A percentile compares a stretch with the other conserved stretches of the same genome.
These are phyloP conservation scores for Blastomyces parvus DNA, from an alignment of 2,329 filamentous ascomycete species.

Conservation along the genomic window DNA sequence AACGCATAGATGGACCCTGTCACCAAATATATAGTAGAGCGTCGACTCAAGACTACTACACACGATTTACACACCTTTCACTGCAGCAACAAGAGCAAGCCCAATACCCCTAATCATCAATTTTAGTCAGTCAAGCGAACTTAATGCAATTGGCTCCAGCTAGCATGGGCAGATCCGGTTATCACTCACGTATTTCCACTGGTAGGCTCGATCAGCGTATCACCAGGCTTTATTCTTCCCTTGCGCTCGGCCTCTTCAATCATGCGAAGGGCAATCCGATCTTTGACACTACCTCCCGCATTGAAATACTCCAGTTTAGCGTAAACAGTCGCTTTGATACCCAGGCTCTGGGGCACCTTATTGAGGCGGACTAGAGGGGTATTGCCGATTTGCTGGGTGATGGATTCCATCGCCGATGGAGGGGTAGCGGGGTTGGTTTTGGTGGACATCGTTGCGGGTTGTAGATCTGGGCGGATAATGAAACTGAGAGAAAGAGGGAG, in stretches of 20 bases:
- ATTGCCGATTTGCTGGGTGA: conserved; percentile 84
- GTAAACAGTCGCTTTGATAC: conserved; percentile 80
- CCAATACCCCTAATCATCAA: conserved; percentile 61
- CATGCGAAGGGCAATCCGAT: conserved; percentile 93
- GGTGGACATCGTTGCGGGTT: conserved; percentile 3
- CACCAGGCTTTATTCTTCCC: conserved; percentile 90
- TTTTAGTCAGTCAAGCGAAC: conserved; percentile 16
- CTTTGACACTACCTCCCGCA: conserved; percentile 87
- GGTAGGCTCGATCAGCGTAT: conserved; percentile 95
- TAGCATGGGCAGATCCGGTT: neutral
- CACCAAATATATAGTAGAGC: neutral
- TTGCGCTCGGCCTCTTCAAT: conserved; percentile 87
- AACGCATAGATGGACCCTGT: neutral
- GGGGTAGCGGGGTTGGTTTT: conserved; percentile 37
- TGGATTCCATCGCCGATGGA: conserved; percentile 53
- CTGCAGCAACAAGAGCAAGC: conserved; percentile 81
- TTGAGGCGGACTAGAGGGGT: conserved; percentile 93
- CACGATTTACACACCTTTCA: conserved; percentile 73
- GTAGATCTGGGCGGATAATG: neutral
- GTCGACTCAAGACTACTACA: neutral
- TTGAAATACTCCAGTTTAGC: conserved; percentile 92
- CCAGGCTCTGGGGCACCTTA: conserved; percentile 81
- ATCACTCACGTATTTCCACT: conserved; percentile 74
- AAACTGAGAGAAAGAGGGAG: neutral
- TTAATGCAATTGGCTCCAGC: neutral